A percentile compares a stretch with the other conserved stretches of the same genome.
These are phyloP conservation scores for Micractinium conductrix DNA, from an alignment of 139 green algal genomes.

Conservation along the genomic window DNA sequence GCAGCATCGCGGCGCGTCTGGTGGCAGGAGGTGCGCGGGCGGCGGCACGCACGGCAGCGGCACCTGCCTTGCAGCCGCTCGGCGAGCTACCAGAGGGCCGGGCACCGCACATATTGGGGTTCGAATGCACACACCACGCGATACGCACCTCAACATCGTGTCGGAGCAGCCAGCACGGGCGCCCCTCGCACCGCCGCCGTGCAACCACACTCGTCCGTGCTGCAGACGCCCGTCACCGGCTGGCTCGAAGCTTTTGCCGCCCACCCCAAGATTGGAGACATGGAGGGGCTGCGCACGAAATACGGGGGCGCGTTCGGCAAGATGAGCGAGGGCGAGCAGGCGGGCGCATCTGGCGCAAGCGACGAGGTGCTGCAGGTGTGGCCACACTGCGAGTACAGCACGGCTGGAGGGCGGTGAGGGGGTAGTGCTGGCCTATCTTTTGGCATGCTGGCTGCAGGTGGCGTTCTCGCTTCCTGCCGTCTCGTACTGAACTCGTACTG, in stretches of 20 bases:
- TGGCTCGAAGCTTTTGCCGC: constrained; percentile 92
- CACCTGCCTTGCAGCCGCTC: too few relatives aligned
- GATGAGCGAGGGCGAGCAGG: constrained; percentile 73
- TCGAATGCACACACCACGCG: too few relatives aligned
- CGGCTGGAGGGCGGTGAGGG: not conserved
- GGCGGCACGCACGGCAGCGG: not conserved
- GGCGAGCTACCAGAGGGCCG: too few relatives aligned
- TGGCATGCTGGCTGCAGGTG: too few relatives aligned
- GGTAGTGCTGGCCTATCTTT: too few relatives aligned
- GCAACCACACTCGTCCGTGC: not conserved
- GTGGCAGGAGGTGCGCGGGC: constrained; percentile 67
- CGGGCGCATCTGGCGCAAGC: constrained; percentile 11
- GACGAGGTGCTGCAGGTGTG: not conserved
- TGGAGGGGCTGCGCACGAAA: constrained; percentile 43
- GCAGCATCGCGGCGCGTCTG: constrained; percentile 58
- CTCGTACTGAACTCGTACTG: too few relatives aligned
- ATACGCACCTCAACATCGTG: too few relatives aligned
- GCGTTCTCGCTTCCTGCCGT: not conserved
- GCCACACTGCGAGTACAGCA: not conserved
- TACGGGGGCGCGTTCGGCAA: constrained; percentile 44
- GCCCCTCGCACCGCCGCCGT: not conserved
- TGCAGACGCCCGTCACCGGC: constrained; percentile 54
- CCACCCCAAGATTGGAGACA: constrained; percentile 90
- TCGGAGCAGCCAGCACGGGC: not conserved
- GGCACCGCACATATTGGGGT: too few relatives aligned